Evolutionary conservation across 2,329 filamentous ascomycete genomes (phyloP).

Genomic region (Trichoderma sp.): DNA sequence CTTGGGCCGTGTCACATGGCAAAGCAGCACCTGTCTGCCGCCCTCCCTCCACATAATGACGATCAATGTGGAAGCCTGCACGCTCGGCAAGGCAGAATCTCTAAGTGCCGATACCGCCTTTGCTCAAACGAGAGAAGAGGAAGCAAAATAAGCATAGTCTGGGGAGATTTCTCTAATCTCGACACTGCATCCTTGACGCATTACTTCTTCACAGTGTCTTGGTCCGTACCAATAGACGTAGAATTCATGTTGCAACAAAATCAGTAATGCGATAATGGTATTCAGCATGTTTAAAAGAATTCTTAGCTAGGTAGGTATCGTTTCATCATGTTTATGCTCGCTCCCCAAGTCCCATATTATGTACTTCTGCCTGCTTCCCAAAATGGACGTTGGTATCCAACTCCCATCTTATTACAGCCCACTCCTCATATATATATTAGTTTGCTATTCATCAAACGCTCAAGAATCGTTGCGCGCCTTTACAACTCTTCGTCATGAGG

Average conservation of each 20-base stretch:
- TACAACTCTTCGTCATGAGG: background rate
- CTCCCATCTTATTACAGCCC: background rate
- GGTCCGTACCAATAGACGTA: background rate
- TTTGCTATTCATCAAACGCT: background rate
- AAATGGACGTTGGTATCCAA: background rate
- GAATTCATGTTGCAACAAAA: background rate
- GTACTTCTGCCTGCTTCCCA: background rate
- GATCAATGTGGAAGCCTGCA: background rate
- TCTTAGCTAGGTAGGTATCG: background rate
- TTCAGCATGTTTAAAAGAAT: background rate
- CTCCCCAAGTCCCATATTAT: background rate
- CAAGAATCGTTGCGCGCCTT: background rate
- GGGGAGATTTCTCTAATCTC: background rate
- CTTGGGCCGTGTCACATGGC: constrained; percentile 1
- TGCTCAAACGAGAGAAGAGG: background rate
- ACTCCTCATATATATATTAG: background rate
- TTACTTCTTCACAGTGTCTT: background rate
- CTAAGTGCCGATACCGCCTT: background rate
- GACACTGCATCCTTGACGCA: background rate
- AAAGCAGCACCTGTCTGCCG: background rate
- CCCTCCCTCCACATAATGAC: background rate
- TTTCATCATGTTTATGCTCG: background rate
- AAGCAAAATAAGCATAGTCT: background rate
- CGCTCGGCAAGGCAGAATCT: background rate
- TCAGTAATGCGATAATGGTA: background rate